Evolutionary conservation across 495 filamentous ascomycete species (phyloP).

Genomic region (Chlorociboria aeruginascens): DNA sequence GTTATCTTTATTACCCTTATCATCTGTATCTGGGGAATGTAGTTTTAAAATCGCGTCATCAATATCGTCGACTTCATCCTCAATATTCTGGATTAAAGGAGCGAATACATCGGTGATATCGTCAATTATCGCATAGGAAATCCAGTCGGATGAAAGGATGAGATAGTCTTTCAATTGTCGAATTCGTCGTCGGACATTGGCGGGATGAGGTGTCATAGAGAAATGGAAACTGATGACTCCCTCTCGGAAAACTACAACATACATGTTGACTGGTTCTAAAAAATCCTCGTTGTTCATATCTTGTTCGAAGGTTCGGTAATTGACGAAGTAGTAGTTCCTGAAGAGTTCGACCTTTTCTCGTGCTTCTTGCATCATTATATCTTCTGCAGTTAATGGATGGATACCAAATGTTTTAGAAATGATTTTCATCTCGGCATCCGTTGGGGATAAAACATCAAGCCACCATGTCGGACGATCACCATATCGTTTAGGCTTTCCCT

Average conservation of each 20-base stretch:
- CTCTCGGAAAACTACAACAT: slow-evolving; percentile 91
- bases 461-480: slow-evolving; percentile 90
- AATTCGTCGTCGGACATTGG: slow-evolving; percentile 87
- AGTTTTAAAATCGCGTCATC: slow-evolving; percentile 70
- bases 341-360: slow-evolving; percentile 98
- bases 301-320: slow-evolving; percentile 94
- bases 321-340: slow-evolving; percentile 94
- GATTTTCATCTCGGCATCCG: slow-evolving; percentile 84
- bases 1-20: slow-evolving; percentile 24
- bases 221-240: slow-evolving; percentile 95
- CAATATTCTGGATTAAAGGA: slow-evolving; percentile 78
- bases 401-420: slow-evolving; percentile 88
- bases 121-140: slow-evolving; percentile 94
- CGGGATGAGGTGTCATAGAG: slow-evolving; percentile 81
- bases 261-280: slow-evolving; percentile 93
- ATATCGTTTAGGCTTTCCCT: slow-evolving; percentile 50
- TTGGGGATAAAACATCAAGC: slow-evolving; percentile 85
- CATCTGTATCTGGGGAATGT: slow-evolving; percentile 42
- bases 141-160: slow-evolving; percentile 90
- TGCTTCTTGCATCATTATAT: slow-evolving; percentile 93
- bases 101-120: slow-evolving; percentile 95
- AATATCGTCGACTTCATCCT: slow-evolving; percentile 82
- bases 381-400: slow-evolving; percentile 87
- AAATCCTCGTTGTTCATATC: slow-evolving; percentile 78
- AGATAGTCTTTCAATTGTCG: slow-evolving; percentile 91